phyloP scores from a whole-genome alignment of 345 rosid species.

The Kandelia obovata region DNA sequence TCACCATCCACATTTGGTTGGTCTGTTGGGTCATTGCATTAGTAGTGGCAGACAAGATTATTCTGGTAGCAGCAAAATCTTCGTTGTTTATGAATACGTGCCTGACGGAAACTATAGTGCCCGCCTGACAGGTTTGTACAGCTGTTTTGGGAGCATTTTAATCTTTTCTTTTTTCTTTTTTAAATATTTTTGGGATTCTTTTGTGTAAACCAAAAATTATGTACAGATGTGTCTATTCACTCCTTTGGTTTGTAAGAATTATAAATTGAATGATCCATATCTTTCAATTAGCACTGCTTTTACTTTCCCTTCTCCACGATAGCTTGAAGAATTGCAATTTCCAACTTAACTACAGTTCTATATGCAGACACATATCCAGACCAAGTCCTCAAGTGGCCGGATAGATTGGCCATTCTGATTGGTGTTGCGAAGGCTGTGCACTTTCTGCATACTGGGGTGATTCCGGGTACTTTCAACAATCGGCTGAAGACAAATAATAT shows the following conservation, averaged over 20 bases:
- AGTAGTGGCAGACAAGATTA: constrained; percentile 40
- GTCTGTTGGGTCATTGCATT: constrained; percentile 78
- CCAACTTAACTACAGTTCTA: not conserved
- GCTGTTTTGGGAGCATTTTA: constrained; percentile 6
- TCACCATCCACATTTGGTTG: constrained; percentile 86
- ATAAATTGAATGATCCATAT: not conserved
- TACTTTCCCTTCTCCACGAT: too few relatives aligned
- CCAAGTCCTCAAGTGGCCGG: constrained; percentile 79
- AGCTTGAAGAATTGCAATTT: too few relatives aligned
- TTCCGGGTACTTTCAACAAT: constrained; percentile 74
- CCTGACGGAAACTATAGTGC: constrained; percentile 59
- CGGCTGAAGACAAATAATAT: constrained; percentile 68
- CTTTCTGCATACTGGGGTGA: constrained; percentile 79
- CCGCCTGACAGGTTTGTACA: constrained; percentile 69
- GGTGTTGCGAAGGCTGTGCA: constrained; percentile 92
- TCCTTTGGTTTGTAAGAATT: not conserved
- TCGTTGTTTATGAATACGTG: constrained; percentile 70
- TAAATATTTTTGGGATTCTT: too few relatives aligned
- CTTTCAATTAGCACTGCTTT: too few relatives aligned
- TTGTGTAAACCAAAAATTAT: too few relatives aligned
- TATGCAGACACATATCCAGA: constrained; percentile 59
- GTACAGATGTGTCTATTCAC: too few relatives aligned
- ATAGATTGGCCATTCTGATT: constrained; percentile 70
- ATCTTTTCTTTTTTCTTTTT: not conserved
- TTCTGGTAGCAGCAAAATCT: constrained; percentile 42